Conservation (phyloP, 306 rosid species). For the Dryas alaskensis region DNA sequence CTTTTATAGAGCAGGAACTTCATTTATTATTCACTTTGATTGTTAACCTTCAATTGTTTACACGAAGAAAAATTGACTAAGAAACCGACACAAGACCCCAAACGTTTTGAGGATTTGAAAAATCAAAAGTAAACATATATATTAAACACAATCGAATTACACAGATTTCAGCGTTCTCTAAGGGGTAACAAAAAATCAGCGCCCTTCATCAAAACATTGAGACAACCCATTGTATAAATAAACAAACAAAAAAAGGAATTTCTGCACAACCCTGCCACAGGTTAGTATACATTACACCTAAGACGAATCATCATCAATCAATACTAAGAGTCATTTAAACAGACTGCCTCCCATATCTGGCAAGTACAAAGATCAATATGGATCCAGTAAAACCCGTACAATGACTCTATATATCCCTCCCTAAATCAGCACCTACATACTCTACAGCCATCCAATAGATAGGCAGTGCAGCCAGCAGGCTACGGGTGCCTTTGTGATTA, state of each 20-base stretch:
- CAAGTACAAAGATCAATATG: conserved; percentile 38
- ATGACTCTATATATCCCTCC: conserved; percentile 55
- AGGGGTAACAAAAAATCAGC: conserved; percentile 23
- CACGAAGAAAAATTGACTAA: no score
- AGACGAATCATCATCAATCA: conserved; percentile 37
- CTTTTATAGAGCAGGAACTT: no score
- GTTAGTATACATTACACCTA: conserved; percentile 63
- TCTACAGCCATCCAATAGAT: conserved; percentile 62
- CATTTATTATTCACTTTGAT: no score
- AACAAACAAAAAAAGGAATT: conserved; percentile 32
- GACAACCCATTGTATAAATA: conserved; percentile 26
- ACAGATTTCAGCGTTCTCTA: conserved; percentile 27
- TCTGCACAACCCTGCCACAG: conserved; percentile 73
- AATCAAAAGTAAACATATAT: conserved; percentile 9
- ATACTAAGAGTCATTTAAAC: conserved; percentile 46
- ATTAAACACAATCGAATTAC: conserved; percentile 13
- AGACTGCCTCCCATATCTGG: conserved; percentile 30
- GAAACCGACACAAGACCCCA: no score
- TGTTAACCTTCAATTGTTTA: no score
- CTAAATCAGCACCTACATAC: conserved; percentile 72
- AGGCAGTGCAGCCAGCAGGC: conserved; percentile 46
- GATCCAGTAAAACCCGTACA: conserved; percentile 46
- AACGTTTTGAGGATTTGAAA: neutral
- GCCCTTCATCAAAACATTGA: conserved; percentile 31
- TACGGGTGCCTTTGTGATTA: conserved; percentile 37